A percentile compares a stretch with the other conserved stretches of the same genome.
Conservation (phyloP, 305 asterid genomes). For the Solanum hybrid region DNA sequence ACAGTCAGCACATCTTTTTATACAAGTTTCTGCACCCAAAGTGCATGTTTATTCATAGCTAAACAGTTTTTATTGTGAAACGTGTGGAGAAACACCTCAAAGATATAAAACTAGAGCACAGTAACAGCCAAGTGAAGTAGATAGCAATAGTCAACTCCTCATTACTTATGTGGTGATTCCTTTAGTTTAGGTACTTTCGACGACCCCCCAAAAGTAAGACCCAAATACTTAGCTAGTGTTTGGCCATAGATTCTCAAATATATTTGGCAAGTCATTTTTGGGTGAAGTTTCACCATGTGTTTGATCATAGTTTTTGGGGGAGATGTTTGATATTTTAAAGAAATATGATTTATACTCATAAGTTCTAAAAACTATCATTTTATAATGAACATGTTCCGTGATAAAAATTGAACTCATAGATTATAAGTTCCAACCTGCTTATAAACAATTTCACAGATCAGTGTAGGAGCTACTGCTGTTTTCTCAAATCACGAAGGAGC, state of each 20-base stretch:
- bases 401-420: background rate
- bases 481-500: background rate
- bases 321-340: background rate
- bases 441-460: background rate
- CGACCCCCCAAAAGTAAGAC: background rate
- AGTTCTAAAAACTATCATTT: background rate
- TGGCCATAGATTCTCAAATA: background rate
- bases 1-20: background rate
- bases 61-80: background rate
- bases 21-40: background rate
- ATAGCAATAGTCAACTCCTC: background rate
- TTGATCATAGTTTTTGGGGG: background rate
- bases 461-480: background rate
- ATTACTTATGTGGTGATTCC: background rate
- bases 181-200: background rate
- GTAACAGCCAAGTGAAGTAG: background rate
- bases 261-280: background rate
- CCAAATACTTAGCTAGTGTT: background rate
- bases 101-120: background rate
- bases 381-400: background rate
- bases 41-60: background rate
- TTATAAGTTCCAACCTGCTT: background rate
- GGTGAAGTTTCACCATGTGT: background rate
- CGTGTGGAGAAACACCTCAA: background rate
- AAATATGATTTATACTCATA: background rate